A percentile compares a stretch with the other conserved stretches of the same genome.
Conservation (phyloP, 1,284 basidiomycete species). For the Cutaneotrichosporon curvatum region DNA sequence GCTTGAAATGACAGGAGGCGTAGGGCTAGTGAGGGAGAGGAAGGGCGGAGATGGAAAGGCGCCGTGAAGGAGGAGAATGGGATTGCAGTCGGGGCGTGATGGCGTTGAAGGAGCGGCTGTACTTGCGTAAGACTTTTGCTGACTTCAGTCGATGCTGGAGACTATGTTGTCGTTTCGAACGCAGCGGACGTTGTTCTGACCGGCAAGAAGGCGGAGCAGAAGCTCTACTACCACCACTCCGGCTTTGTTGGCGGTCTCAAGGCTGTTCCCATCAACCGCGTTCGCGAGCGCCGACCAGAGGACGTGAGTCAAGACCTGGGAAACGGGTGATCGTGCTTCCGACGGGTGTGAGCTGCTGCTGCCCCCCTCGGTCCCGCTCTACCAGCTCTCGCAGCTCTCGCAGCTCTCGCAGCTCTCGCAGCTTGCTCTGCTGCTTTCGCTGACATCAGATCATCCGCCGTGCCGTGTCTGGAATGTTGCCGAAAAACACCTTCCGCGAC, state of each 20-base stretch:
- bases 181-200: conserved; percentile 78
- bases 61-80: too few relatives aligned
- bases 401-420: too few relatives aligned
- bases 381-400: too few relatives aligned
- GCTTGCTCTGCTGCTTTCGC: not conserved
- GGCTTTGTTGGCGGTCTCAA: conserved; percentile 93
- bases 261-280: conserved; percentile 70
- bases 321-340: not conserved
- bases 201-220: conserved; percentile 79
- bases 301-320: conserved; percentile 66
- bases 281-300: conserved; percentile 81
- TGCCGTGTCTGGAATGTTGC: conserved; percentile 92
- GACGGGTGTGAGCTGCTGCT: not conserved
- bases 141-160: conserved; percentile 76
- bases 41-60: too few relatives aligned
- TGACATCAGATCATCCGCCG: conserved; percentile 73
- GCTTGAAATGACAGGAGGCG: too few relatives aligned
- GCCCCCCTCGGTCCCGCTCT: too few relatives aligned
- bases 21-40: not conserved
- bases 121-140: too few relatives aligned
- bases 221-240: conserved; percentile 81
- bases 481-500: conserved; percentile 88
- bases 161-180: conserved; percentile 96
- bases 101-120: too few relatives aligned
- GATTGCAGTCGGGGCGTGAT: too few relatives aligned